Evolutionary conservation across 192 early-diverging fungal species (phyloP).

Genomic region (Chytriomyces sp.): DNA sequence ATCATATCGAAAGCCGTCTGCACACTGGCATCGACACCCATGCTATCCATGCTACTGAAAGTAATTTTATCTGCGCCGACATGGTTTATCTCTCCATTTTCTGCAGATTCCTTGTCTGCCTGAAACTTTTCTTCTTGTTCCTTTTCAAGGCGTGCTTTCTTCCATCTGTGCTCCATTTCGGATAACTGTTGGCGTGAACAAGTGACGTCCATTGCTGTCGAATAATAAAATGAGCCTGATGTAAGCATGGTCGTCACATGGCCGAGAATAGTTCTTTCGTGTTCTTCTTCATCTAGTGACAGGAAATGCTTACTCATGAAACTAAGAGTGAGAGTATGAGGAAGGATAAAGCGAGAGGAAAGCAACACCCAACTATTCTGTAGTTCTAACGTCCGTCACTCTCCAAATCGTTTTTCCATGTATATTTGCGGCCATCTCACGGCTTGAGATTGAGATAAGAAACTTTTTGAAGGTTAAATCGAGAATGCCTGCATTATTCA

Average conservation of each 20-base stretch:
- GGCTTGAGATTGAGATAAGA: not conserved
- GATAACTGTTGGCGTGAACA: not conserved
- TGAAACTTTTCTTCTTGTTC: no score
- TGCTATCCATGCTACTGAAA: not conserved
- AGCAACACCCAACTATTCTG: slow-evolving; percentile 10
- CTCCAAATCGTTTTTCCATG: slow-evolving; percentile 19
- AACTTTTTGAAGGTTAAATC: slow-evolving; percentile 26
- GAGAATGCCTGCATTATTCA: slow-evolving; percentile 1
- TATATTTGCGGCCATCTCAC: slow-evolving; percentile 17
- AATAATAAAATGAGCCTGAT: slow-evolving; percentile 28
- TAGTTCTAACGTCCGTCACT: slow-evolving; percentile 11
- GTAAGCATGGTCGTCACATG: slow-evolving; percentile 10
- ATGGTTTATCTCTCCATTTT: not conserved
- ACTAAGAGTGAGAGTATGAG: not conserved
- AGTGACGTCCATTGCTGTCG: slow-evolving; percentile 25
- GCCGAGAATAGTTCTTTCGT: slow-evolving; percentile 9
- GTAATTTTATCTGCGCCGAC: no score
- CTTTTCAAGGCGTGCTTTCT: not conserved
- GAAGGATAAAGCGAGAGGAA: not conserved
- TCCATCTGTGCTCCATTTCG: not conserved
- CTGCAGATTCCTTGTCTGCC: not conserved
- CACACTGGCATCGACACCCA: not conserved
- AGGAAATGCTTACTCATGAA: not conserved
- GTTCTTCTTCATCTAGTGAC: slow-evolving; percentile 27
- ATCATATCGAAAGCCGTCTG: slow-evolving; percentile 15